Conservation (phyloP, 1,284 basidiomycete genomes). For the Volvariella surrecta region DNA sequence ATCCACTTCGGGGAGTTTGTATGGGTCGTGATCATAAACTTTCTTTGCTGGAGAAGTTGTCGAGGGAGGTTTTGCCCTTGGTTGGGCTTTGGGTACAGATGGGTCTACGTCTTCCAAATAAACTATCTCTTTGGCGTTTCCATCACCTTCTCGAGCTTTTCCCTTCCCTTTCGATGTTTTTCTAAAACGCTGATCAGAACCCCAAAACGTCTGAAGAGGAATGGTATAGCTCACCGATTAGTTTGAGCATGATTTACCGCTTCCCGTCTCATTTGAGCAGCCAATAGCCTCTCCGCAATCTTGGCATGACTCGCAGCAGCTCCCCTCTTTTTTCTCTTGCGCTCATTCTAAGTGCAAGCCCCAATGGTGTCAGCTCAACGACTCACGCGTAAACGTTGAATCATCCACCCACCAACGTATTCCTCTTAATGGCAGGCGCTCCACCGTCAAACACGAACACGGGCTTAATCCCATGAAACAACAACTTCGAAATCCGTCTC, state of each 20-base stretch:
- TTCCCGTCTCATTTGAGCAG: conserved; percentile 88
- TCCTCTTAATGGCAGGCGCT: conserved; percentile 80
- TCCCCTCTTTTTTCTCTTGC: conserved; percentile 83
- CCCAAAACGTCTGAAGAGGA: not conserved
- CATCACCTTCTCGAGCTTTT: conserved; percentile 25
- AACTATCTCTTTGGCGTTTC: conserved; percentile 39
- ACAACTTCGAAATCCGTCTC: conserved; percentile 85
- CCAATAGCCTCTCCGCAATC: conserved; percentile 86
- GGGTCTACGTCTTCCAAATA: conserved; percentile 82
- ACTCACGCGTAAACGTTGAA: not conserved
- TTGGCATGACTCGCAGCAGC: conserved; percentile 78
- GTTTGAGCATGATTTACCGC: conserved; percentile 71
- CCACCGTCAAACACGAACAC: conserved; percentile 98
- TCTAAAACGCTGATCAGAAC: not conserved
- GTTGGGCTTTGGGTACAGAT: conserved; percentile 43
- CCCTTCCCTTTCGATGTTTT: conserved; percentile 24
- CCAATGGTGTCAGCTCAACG: not conserved
- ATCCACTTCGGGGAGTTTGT: conserved; percentile 71
- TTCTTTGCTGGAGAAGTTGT: conserved; percentile 47
- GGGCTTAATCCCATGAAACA: conserved; percentile 95
- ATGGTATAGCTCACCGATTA: conserved; percentile 23
- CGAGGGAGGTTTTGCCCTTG: conserved; percentile 31
- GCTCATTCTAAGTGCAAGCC: conserved; percentile 50
- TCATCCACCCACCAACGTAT: conserved; percentile 64
- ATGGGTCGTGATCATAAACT: conserved; percentile 78